These are phyloP conservation scores for Phyllosticta citribraziliensis DNA, from an alignment of 2,329 filamentous ascomycete species.

Conservation along the genomic window DNA sequence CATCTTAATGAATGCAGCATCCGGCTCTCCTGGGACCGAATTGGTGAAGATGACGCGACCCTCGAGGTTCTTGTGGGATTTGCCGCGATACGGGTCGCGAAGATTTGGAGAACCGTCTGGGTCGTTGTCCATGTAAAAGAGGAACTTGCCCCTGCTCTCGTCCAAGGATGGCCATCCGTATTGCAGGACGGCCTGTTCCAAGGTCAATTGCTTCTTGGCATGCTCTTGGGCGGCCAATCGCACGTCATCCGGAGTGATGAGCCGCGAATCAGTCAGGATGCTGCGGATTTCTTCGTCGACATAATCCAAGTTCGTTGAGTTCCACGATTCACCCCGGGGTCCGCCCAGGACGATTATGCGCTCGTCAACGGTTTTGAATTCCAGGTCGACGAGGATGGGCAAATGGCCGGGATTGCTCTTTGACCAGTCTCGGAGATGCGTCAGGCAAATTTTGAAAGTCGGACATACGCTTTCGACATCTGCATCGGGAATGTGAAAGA, in stretches of 20 bases:
- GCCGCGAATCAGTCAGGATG: conserved; percentile 30
- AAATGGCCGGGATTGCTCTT: conserved; percentile 34
- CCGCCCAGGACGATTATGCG: conserved; percentile 28
- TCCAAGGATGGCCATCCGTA: conserved; percentile 41
- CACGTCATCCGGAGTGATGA: conserved; percentile 41
- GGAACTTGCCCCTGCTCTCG: conserved; percentile 35
- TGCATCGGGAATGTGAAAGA: conserved; percentile 42
- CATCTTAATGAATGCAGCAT: conserved; percentile 42
- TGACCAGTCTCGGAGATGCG: conserved; percentile 36
- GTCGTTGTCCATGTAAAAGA: conserved; percentile 43
- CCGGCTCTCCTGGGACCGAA: conserved; percentile 33
- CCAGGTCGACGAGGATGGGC: conserved; percentile 41
- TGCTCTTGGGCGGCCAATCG: conserved; percentile 15
- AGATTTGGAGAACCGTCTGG: conserved; percentile 17
- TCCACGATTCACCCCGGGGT: conserved; percentile 35
- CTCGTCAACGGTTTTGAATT: conserved; percentile 37
- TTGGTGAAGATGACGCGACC: conserved; percentile 42
- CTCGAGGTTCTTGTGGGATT: conserved; percentile 28
- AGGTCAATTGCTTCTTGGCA: conserved; percentile 26
- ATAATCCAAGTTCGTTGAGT: conserved; percentile 31
- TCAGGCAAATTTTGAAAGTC: conserved; percentile 37
- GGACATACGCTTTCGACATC: conserved; percentile 39
- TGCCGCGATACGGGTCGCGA: conserved; percentile 30
- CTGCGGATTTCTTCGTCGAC: conserved; percentile 40
- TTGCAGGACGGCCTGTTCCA: conserved; percentile 38